Conservation (phyloP, 306 rosid species). For the Dryas alaskensis region DNA sequence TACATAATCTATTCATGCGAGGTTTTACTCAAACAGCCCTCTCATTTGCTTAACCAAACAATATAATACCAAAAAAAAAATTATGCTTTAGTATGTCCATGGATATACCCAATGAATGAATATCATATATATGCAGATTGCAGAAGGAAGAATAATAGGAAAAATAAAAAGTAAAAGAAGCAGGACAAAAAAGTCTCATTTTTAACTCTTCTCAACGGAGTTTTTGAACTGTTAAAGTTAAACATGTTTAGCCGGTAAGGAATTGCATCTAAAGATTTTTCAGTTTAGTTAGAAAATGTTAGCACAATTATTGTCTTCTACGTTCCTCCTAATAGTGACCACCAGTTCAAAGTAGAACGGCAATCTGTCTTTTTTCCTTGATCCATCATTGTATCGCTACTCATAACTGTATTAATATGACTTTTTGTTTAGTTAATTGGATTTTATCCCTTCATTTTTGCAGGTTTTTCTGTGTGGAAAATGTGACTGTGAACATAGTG, state of each 20-base stretch:
- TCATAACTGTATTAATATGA: background rate
- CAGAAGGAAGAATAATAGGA: background rate
- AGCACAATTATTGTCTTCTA: background rate
- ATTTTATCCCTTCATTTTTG: slow-evolving; percentile 5
- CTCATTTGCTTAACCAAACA: no score
- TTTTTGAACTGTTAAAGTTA: background rate
- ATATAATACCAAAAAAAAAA: no score
- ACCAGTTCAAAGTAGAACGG: background rate
- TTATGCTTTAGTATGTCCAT: no score
- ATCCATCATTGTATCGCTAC: background rate
- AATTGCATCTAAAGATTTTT: no score
- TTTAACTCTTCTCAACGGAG: background rate
- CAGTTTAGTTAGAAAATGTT: background rate
- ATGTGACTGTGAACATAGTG: background rate
- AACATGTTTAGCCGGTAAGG: background rate
- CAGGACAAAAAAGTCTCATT: no score
- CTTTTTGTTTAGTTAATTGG: slow-evolving; percentile 9
- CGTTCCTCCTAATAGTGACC: background rate
- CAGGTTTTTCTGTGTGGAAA: background rate
- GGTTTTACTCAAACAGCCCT: background rate
- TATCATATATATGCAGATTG: background rate
- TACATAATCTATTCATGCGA: background rate
- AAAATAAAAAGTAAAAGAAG: no score
- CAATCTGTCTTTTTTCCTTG: background rate
- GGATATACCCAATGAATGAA: background rate